These are phyloP conservation scores for Ustilago nuda DNA, from an alignment of 1,284 basidiomycete genomes.

Conservation along the genomic window DNA sequence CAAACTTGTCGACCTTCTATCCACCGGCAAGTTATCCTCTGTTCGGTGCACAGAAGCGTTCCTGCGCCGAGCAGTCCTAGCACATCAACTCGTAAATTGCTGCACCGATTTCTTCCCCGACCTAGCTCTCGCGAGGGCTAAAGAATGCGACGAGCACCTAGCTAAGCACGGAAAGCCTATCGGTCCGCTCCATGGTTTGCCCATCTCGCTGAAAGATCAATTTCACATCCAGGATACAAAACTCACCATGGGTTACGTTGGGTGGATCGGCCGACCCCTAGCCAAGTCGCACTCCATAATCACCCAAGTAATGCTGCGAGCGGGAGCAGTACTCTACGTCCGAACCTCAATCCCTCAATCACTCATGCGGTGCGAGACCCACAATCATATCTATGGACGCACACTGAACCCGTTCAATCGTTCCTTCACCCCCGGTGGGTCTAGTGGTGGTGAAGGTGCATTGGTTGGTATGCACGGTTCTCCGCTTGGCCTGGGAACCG, in stretches of 20 bases:
- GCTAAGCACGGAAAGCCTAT: constrained; percentile 74
- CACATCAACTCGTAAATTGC: constrained; percentile 52
- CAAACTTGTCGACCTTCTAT: constrained; percentile 33
- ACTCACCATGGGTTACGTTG: constrained; percentile 79
- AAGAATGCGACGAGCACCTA: constrained; percentile 77
- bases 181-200: constrained; percentile 76
- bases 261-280: constrained; percentile 58
- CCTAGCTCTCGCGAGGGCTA: constrained; percentile 76
- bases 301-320: constrained; percentile 75
- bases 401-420: constrained; percentile 79
- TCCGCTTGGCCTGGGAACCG: constrained; percentile 81
- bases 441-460: constrained; percentile 82
- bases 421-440: constrained; percentile 79
- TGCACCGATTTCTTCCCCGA: constrained; percentile 64
- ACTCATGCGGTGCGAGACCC: constrained; percentile 85
- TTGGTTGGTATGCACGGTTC: constrained; percentile 80
- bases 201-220: constrained; percentile 77
- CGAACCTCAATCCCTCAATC: constrained; percentile 85
- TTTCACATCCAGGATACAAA: constrained; percentile 78
- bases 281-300: constrained; percentile 18
- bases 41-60: constrained; percentile 45
- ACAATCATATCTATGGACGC: constrained; percentile 82
- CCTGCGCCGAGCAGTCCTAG: constrained; percentile 36
- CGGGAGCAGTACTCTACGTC: constrained; percentile 81
- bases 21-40: constrained; percentile 32